Percentiles rank a stretch among this genome's conserved stretches.
phyloP scores from a whole-genome alignment of 345 rosid genomes.

The Euphorbia peplus region DNA sequence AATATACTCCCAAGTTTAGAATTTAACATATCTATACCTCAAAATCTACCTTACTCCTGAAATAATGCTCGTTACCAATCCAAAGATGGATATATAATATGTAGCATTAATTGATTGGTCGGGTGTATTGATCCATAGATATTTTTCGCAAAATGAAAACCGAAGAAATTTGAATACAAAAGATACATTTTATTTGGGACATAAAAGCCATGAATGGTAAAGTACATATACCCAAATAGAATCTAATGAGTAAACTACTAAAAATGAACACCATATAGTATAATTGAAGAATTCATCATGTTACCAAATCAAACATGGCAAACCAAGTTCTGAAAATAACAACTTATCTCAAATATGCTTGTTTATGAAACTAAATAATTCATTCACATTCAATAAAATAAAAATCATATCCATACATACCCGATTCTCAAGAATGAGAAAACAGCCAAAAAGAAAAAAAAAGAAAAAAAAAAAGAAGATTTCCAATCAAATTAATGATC shows the following conservation, averaged over 20 bases:
- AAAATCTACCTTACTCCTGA: too few species aligned
- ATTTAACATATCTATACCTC: too few species aligned
- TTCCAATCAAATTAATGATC: too few species aligned
- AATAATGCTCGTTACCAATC: too few species aligned
- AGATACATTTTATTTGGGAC: not conserved
- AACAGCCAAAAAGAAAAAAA: not conserved
- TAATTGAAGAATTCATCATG: not conserved
- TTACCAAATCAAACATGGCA: not conserved
- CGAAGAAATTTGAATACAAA: not conserved
- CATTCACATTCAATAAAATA: not conserved
- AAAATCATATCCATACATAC: constrained; percentile 6
- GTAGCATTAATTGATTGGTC: too few species aligned
- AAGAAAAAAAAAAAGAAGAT: not conserved
- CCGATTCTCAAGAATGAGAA: not conserved
- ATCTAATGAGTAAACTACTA: not conserved
- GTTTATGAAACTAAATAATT: not conserved
- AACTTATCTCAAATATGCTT: too few species aligned
- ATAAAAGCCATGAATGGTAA: not conserved
- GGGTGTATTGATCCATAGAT: too few species aligned
- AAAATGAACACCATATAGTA: not conserved
- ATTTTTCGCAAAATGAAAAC: not conserved
- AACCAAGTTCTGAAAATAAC: not conserved
- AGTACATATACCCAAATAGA: not conserved
- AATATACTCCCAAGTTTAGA: not conserved
- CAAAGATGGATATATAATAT: too few species aligned